phyloP scores from a whole-genome alignment of 1,139 yeast genomes.

The Geotrichum carabidarum region DNA sequence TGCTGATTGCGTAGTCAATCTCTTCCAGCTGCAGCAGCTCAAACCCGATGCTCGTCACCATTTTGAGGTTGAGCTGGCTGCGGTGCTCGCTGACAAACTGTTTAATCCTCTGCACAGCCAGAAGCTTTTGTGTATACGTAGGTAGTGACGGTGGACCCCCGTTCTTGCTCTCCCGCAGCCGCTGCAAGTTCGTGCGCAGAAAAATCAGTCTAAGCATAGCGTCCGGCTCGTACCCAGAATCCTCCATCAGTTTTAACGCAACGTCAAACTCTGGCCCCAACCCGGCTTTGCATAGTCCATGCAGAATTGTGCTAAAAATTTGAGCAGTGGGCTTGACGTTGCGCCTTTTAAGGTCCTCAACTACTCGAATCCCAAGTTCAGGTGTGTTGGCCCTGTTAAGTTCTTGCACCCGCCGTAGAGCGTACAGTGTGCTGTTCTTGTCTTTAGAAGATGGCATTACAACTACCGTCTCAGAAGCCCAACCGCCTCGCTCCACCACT shows the following conservation, averaged over 20 bases:
- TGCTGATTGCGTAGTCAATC: conserved; percentile 10
- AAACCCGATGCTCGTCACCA: conserved; percentile 14
- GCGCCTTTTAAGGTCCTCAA: conserved; percentile 7
- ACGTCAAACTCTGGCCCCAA: conserved; percentile 10
- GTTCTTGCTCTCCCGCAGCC: background rate
- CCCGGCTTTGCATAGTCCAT: conserved; percentile 15
- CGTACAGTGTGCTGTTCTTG: conserved; percentile 2
- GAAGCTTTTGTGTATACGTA: conserved; percentile 1
- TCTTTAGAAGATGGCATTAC: conserved; percentile 9
- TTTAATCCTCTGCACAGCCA: conserved; percentile 11
- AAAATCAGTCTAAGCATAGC: conserved; percentile 11
- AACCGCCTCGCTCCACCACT: background rate
- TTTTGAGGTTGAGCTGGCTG: conserved; percentile 1
- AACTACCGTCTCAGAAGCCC: background rate
- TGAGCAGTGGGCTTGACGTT: conserved; percentile 13
- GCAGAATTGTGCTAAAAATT: conserved; percentile 11
- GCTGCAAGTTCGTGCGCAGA: conserved; percentile 11
- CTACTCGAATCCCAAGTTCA: conserved; percentile 1
- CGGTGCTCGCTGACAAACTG: conserved; percentile 13
- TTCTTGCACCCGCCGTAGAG: conserved; percentile 14
- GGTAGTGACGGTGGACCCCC: background rate
- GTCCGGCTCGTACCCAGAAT: conserved; percentile 14
- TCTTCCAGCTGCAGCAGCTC: conserved; percentile 15
- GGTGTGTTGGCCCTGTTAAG: background rate
- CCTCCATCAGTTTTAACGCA: conserved; percentile 15